These are phyloP conservation scores for Globisporangium acanthophoron DNA, from an alignment of 352 stramenopile genomes.

Conservation along the genomic window DNA sequence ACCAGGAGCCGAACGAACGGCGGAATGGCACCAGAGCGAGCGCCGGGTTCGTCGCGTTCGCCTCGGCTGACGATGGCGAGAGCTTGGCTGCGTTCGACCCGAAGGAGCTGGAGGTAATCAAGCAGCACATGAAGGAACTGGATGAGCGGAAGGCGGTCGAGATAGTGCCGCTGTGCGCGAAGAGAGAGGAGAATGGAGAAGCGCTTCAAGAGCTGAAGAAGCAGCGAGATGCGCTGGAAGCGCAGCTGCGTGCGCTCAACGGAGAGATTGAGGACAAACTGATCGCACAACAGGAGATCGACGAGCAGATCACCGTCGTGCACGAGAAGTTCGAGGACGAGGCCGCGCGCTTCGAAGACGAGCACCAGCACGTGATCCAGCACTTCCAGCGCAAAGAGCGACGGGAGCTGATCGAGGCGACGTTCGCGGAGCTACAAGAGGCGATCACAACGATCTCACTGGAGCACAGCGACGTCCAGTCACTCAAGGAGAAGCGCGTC, in stretches of 20 bases:
- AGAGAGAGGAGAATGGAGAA: constrained; percentile 15
- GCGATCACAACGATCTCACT: constrained; percentile 31
- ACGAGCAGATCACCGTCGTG: constrained; percentile 37
- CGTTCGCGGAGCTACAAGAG: constrained; percentile 31
- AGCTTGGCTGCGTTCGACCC: constrained; percentile 21
- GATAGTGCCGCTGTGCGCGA: constrained; percentile 25
- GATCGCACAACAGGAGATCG: constrained; percentile 28
- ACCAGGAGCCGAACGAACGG: too few relatives aligned
- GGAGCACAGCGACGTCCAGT: constrained; percentile 33
- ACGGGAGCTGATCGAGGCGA: constrained; percentile 27
- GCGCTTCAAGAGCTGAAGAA: constrained; percentile 26
- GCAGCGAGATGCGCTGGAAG: constrained; percentile 47
- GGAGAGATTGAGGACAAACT: constrained; percentile 37
- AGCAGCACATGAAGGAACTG: constrained; percentile 27
- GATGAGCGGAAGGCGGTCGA: constrained; percentile 32
- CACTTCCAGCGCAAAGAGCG: constrained; percentile 30
- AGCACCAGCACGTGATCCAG: constrained; percentile 44
- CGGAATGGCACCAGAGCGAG: background rate
- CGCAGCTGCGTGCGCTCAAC: constrained; percentile 43
- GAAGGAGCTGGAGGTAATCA: constrained; percentile 30
- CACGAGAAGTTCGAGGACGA: constrained; percentile 46
- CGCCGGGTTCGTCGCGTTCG: constrained; percentile 8
- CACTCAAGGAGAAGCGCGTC: constrained; percentile 40
- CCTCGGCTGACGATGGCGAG: constrained; percentile 8
- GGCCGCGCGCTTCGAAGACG: constrained; percentile 30